Evolutionary conservation across 2,329 filamentous ascomycete genomes (phyloP), one percentile per base, ranked within the genome.

Genomic region (Apiospora malaysiana): DNA sequence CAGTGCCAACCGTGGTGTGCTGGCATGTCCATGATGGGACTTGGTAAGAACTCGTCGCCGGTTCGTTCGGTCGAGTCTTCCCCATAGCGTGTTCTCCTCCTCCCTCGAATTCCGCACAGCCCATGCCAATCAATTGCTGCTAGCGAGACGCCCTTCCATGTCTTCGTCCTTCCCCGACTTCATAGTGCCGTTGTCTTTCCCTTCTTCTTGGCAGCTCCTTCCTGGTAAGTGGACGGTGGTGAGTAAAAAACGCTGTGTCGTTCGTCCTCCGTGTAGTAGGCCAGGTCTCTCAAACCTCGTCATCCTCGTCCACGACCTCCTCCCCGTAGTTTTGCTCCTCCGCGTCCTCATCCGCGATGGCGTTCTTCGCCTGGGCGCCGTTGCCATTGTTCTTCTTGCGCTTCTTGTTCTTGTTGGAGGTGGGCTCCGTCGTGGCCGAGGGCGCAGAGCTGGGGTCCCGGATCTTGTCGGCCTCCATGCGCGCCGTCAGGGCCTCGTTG

Each of bases 261-360:
- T 32, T 14, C 47, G 2, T 37, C 27, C 21, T 32, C 7, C 9
- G 7, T 21, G 25, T 9, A 12, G 4, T 16, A 45, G 42, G 23
- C 16, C 32, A 32, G 32, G 32, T 32, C 32, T 9, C 14, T 63
- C 56, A 63, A 37, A 63, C 56, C 56, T 63, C 56, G 18, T 67
- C 65, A 69, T 88, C 91, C 56, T 93, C 91, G 68, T 91, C 90
- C 16, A 88, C 84, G 32, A 91, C 88, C 80, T 97, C 94, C 81
- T 97, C 94, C 66, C 94, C 94, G 79, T 97, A 97, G 78, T 94
- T 92, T 76, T 93, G 89, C 78, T 94, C 93, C 78, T 91, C 90
- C 73, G 87, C 86, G 14, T 46, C 66, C 72, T 91, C 89, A 72
- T 89, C 86, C 46, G 12, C n/a, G 4, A 18, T 32, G 59, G 23